Percentiles rank a stretch among this genome's conserved stretches.
Evolutionary conservation across 495 filamentous ascomycete species (phyloP).

Genomic region (Sporormia fimetaria): DNA sequence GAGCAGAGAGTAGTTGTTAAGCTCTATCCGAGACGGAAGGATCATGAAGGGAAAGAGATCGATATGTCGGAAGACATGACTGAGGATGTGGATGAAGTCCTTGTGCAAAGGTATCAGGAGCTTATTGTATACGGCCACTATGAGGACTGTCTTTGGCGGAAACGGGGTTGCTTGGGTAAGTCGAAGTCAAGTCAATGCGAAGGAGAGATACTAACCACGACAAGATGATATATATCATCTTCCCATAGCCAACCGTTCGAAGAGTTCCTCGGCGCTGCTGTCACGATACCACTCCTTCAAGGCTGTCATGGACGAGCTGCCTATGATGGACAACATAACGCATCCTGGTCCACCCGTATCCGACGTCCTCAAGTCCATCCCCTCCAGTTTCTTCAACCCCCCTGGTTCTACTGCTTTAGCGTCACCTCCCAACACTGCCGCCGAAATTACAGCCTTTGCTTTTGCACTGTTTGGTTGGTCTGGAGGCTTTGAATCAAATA

Average conservation of each 20-base stretch:
- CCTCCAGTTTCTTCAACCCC: conserved; percentile 12
- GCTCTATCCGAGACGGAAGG: conserved; percentile 33
- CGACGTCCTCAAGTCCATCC: conserved; percentile 7
- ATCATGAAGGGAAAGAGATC: conserved; percentile 42
- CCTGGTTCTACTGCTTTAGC: conserved; percentile 17
- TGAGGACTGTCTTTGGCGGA: conserved; percentile 79
- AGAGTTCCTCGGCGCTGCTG: conserved; percentile 28
- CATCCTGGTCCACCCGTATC: conserved; percentile 10
- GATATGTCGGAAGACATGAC: conserved; percentile 46
- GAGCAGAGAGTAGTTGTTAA: conserved; percentile 70
- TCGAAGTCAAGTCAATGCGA: not conserved
- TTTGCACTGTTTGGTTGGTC: conserved; percentile 85
- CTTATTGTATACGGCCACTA: conserved; percentile 65
- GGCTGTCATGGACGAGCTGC: conserved; percentile 17
- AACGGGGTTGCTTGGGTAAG: conserved; percentile 71
- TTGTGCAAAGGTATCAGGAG: conserved; percentile 67
- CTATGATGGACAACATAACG: conserved; percentile 10
- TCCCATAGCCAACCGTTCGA: conserved; percentile 24
- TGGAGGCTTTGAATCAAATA: conserved; percentile 50
- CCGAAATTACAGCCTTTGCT: conserved; percentile 54
- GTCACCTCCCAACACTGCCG: conserved; percentile 27
- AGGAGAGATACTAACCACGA: not conserved
- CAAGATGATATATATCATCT: conserved; percentile 35
- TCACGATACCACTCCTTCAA: conserved; percentile 28
- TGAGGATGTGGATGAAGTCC: conserved; percentile 46